Percentiles rank a stretch among this genome's conserved stretches.
Conservation (phyloP, 495 filamentous ascomycete species). For the Penicillium lagena region DNA sequence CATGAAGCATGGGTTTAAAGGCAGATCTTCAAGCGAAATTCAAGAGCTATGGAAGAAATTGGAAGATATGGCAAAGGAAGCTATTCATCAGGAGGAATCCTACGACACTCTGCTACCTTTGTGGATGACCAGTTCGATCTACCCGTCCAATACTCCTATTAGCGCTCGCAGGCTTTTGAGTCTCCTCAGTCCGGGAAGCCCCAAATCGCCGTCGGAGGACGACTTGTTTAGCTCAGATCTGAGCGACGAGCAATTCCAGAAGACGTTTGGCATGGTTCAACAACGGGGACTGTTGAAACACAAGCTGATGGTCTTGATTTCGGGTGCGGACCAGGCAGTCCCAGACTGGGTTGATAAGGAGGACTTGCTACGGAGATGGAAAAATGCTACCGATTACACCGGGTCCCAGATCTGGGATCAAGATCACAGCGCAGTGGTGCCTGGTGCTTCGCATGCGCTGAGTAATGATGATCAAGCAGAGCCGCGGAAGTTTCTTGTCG, state of each 20-base stretch:
- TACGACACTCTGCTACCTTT: conserved; percentile 31
- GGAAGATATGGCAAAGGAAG: conserved; percentile 13
- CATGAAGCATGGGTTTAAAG: conserved; percentile 21
- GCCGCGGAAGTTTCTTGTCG: conserved; percentile 29
- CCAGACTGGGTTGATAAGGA: conserved; percentile 57
- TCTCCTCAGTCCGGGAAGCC: conserved; percentile 47
- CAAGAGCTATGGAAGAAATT: conserved; percentile 23
- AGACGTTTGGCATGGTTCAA: conserved; percentile 58
- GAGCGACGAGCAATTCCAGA: conserved; percentile 43
- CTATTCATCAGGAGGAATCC: conserved; percentile 11
- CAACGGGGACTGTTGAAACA: conserved; percentile 44
- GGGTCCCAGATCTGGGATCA: conserved; percentile 29
- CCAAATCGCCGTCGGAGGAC: conserved; percentile 59
- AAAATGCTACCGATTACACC: conserved; percentile 41
- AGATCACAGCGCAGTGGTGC: conserved; percentile 31
- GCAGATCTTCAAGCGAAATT: conserved; percentile 19
- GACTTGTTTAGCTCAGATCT: conserved; percentile 84
- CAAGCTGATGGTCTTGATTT: conserved; percentile 48
- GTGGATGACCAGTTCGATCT: conserved; percentile 26
- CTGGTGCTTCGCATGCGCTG: conserved; percentile 39
- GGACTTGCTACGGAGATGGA: conserved; percentile 57
- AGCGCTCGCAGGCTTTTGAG: conserved; percentile 60
- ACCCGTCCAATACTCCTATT: conserved; percentile 43
- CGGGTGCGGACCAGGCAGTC: conserved; percentile 70
- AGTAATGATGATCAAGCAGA: conserved; percentile 40